Evolutionary conservation across 208 protist species (phyloP).

Genomic region (Leishmania major): DNA sequence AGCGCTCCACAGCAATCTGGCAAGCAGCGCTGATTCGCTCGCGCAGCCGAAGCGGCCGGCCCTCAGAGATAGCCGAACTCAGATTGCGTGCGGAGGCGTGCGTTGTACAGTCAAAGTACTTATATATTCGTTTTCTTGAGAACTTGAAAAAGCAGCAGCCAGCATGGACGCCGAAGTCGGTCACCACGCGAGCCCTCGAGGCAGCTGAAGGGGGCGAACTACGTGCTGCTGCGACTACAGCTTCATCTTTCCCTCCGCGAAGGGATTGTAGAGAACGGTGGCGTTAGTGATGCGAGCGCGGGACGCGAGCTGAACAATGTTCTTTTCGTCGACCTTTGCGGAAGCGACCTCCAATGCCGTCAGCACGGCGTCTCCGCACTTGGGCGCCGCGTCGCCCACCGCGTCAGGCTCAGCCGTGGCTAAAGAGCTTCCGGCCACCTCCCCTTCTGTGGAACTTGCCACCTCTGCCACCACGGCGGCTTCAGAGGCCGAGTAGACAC

Average conservation of each 20-base stretch:
- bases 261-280: slow-evolving; percentile 86
- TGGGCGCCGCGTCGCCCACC: slow-evolving; percentile 12
- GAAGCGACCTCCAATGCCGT: slow-evolving; percentile 48
- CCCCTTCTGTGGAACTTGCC: not conserved
- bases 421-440: not conserved
- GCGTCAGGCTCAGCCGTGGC: not conserved
- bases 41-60: not conserved
- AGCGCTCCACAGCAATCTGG: not conserved
- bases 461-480: slow-evolving; percentile 6
- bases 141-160: not conserved
- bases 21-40: not conserved
- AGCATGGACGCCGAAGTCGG: not conserved
- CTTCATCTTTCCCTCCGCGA: slow-evolving; percentile 58
- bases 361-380: slow-evolving; percentile 55
- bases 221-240: slow-evolving; percentile 3
- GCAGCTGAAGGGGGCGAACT: not conserved
- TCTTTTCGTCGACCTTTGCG: slow-evolving; percentile 51
- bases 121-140: not conserved
- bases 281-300: slow-evolving; percentile 46
- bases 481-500: slow-evolving; percentile 19
- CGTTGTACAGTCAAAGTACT: not conserved
- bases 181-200: not conserved
- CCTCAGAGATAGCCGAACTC: not conserved
- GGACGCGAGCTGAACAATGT: slow-evolving; percentile 46
- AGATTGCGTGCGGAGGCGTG: not conserved